phyloP scores from a whole-genome alignment of 2,329 filamentous ascomycete species.

The Bipolaris bicolor region DNA sequence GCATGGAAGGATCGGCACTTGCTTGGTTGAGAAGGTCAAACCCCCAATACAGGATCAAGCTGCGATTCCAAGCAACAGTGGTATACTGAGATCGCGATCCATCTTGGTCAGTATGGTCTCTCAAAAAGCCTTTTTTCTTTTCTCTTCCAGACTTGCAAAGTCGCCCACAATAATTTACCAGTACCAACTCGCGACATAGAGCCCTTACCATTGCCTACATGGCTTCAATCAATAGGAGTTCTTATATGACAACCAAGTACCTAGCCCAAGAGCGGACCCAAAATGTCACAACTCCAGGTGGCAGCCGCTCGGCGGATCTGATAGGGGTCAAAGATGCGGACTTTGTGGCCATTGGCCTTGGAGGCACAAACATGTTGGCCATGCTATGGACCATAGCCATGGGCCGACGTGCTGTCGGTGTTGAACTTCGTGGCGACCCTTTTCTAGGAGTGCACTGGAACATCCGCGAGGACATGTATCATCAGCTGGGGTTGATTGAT shows the following conservation, averaged over 20 bases:
- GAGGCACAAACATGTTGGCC: constrained; percentile 26
- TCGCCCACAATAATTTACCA: background rate
- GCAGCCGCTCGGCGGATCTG: constrained; percentile 9
- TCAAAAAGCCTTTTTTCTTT: background rate
- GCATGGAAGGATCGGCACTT: constrained; percentile 12
- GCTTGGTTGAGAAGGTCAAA: background rate
- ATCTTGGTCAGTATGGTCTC: background rate
- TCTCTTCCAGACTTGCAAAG: background rate
- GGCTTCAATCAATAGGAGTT: constrained; percentile 1
- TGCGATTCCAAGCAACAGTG: background rate
- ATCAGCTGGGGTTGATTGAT: constrained; percentile 27
- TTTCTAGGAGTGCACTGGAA: constrained; percentile 30
- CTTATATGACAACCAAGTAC: constrained; percentile 9
- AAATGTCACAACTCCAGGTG: constrained; percentile 5
- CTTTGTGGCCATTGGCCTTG: constrained; percentile 25
- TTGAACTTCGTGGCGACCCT: constrained; percentile 23
- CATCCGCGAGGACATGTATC: constrained; percentile 27
- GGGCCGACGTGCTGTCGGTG: constrained; percentile 22
- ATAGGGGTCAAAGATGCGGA: constrained; percentile 24
- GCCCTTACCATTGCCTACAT: background rate
- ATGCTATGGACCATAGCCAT: constrained; percentile 27
- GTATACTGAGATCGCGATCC: background rate
- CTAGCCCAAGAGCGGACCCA: constrained; percentile 11
- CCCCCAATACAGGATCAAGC: constrained; percentile 2
- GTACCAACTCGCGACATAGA: background rate